Evolutionary conservation across 2,329 filamentous ascomycete genomes (phyloP), one percentile per base, ranked within the genome.

Genomic region (Curvularia lunata): DNA sequence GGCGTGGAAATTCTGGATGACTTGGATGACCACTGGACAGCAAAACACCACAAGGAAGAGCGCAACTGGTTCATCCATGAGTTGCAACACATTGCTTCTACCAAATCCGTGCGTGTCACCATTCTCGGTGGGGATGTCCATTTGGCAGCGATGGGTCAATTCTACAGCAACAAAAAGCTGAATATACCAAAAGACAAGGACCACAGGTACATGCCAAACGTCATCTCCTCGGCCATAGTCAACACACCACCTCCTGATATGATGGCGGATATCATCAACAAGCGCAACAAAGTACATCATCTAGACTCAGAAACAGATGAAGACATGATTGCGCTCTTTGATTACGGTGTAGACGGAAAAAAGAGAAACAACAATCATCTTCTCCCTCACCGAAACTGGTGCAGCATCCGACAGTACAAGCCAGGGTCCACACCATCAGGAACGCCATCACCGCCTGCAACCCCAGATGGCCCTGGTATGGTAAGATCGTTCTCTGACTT

Each of bases 1-100:
- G 92, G 92, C 18, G 90, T 95, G 5, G 95, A 98, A 76, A 91
- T 98, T 13, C 81, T 96, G 27, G 93, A 97, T 72, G 92, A 96
- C 68, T 80, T 97, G 9, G 94, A 97, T 73, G 95, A 98, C 75
- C 94, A 99, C 74, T 99, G 95, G 95, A 97, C 94, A 0, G 91
- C 94, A 37, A 96, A 92, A 73, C 91, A 92, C 72, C 93, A 98
- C 80, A 99, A 98, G 75, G 84, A 87, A 25, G 95, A 99, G 78
- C 87, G 95, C 49, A 91, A 88, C 61, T 89, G 91, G 76, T 83
- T 98, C 61, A 86, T 99, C 40, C 90, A 95, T 73, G 92, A 97
- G 69, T 81, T 99, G 25, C 96, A 99, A 77, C 92, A 97, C 69
- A 83, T 99, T 58, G 93, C 96, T 8, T 92, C 91, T 21, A 92